Base-by-base conservation (phyloP, 148 eudicot genomes). In the Agrostemma githago region DNA sequence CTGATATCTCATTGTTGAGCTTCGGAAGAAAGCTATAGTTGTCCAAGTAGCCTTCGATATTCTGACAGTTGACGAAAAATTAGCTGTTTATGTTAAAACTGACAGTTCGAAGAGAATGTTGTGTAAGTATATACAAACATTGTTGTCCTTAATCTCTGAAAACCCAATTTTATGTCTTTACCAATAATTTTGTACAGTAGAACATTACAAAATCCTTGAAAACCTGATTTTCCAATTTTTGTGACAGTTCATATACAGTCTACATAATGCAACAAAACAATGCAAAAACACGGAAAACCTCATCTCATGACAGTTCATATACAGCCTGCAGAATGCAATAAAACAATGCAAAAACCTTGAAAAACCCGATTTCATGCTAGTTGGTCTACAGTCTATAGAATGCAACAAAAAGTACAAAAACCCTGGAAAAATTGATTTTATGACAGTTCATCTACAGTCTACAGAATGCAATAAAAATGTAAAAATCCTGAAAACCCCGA, bases 21-120 rank as follows among this genome's bases (percentile, higher is more conserved):
- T 78, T 90, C 68, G 98, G 98, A 44, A 95, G 96, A 80, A 92
- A 90, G 41, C 89, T 86, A 78, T 97, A 95, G 37, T 88, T 90
- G 57, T 84, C 83, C 56, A 90, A 72, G 79, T 92, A 95, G 64
- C 82, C 94, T 51, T 74, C 78, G 66, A 95, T 82, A 70, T 86
- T 82, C 98, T 95, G 84, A 19, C 5, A 21, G 81, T 72, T 15
- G 14, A 67, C 54, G 62, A 38, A 66, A 73, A 54, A 51, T 12
- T 10, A 8, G 8, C 7, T 0, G 7, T 71, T 74, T 48, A 74
- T 72, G 67, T 40, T 38, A 5, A 26, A 26, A 15, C 5, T 43
- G 8, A 43, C 46, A 43, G 46, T 43, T 43, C 44, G 4, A n/a
- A 42, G 44, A 42, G 44, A 3, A 42, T 42, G 3, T 42, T 42